Base-by-base conservation (phyloP, 768 basidiomycete genomes). In the Psilocybe tampanensis region DNA sequence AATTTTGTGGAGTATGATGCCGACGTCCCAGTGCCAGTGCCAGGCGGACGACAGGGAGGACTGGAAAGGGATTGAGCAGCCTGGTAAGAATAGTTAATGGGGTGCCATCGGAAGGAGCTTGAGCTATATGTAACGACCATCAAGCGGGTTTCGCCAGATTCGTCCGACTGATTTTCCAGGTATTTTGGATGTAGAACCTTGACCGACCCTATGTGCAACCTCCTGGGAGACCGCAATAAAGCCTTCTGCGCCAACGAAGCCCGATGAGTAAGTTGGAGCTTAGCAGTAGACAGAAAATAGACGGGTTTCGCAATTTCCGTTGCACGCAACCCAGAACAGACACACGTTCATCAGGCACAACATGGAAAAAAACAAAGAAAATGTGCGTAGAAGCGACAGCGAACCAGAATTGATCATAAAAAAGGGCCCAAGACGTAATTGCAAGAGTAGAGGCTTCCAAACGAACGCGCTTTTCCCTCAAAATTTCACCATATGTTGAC, bases 401-500 rank as follows among this genome's bases (percentile, higher is more conserved):
- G 15, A 32, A n/a, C 47, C 18, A 33, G 18, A 18, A 48, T n/a
- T 9, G 13, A 29, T 29, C 32, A 44, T 13, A 32, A 44, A 44
- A 44, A 44, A 43, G 52, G 56, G 50, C n/a, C 19, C 26, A 19
- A 45, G 19, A 52, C 50, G 51, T 58, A 59, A 54, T 54, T 32
- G 13, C 34, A 33, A 33, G 34, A 33, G 45, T 44, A 52, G 41
- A 39, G n/a, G 47, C 18, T 22, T 42, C 42, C 19, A 33, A 43
- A 49, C 43, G 34, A 34, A 47, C 48, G 44, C 55, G 55, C 49
- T 51, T 56, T 56, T 56, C 50, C 42, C 44, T 56, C 33, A 45
- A 48, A 53, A 52, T 52, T 42, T 49, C 58, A 51, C 55, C 59
- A 60, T 60, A 54, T 60, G 59, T 58, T 52, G 50, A 48, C 52